phyloP scores from a whole-genome alignment of 345 rosid genomes.

The Populus simonii region DNA sequence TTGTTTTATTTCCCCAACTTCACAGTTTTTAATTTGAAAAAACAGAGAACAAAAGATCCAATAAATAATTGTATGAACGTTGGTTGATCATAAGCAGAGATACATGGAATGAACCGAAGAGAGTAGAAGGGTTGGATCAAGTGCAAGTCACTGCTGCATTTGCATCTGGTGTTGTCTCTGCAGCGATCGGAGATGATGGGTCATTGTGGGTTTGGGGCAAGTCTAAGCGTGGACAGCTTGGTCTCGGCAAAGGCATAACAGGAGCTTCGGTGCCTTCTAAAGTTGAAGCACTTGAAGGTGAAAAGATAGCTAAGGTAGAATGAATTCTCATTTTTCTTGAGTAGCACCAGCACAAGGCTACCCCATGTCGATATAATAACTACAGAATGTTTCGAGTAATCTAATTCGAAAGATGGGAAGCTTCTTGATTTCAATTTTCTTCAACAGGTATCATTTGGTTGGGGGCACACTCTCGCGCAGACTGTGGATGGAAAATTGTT shows the following conservation, averaged over 20 bases:
- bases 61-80: no score
- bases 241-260: constrained; percentile 62
- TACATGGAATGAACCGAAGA: constrained; percentile 60
- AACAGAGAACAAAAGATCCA: no score
- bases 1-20: constrained; percentile 3
- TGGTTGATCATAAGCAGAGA: constrained; percentile 27
- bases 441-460: constrained; percentile 81
- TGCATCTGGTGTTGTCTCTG: constrained; percentile 87
- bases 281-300: constrained; percentile 57
- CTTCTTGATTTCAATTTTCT: neutral
- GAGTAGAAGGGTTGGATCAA: constrained; percentile 57
- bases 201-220: constrained; percentile 97
- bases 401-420: neutral
- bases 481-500: constrained; percentile 68
- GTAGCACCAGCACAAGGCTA: no score
- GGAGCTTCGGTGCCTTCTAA: constrained; percentile 59
- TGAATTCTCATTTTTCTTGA: neutral
- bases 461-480: constrained; percentile 88
- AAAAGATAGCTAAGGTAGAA: constrained; percentile 68
- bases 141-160: constrained; percentile 54
- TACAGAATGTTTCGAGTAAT: neutral
- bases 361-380: no score
- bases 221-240: constrained; percentile 96
- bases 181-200: constrained; percentile 72
- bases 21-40: neutral